phyloP scores from a whole-genome alignment of 257 asterid genomes.

The Solanum sitiens region DNA sequence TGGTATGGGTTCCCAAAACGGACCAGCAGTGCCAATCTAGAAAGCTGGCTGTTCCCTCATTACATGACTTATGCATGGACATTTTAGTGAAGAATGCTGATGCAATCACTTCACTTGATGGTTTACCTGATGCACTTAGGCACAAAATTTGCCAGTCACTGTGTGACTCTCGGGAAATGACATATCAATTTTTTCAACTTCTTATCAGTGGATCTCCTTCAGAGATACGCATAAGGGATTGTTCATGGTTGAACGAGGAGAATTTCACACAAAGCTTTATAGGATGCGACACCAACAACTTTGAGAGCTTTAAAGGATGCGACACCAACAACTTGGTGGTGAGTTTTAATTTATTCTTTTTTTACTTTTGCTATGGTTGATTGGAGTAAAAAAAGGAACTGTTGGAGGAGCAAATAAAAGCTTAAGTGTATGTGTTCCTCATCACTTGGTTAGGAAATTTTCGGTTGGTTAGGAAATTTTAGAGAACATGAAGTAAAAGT shows the following conservation, averaged over 20 bases:
- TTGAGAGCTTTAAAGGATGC: constrained; percentile 44
- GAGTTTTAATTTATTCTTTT: constrained; percentile 1
- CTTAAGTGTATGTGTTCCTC: background rate
- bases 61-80: constrained; percentile 63
- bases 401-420: background rate
- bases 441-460: background rate
- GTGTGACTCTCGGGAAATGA: constrained; percentile 62
- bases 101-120: constrained; percentile 69
- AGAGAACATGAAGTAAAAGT: background rate
- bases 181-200: constrained; percentile 48
- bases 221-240: constrained; percentile 70
- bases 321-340: constrained; percentile 56
- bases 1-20: constrained; percentile 55
- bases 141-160: constrained; percentile 67
- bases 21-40: constrained; percentile 16
- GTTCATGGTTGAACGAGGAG: constrained; percentile 90
- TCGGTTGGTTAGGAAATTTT: background rate
- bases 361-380: background rate
- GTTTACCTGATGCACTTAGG: constrained; percentile 68
- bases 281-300: constrained; percentile 40
- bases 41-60: constrained; percentile 38
- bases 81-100: constrained; percentile 65
- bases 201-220: constrained; percentile 62
- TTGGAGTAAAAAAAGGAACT: background rate
- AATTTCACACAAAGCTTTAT: constrained; percentile 41